A percentile compares a stretch with the other conserved stretches of the same genome.
Evolutionary conservation across 2,329 filamentous ascomycete species (phyloP).

Genomic region (Trichoderma pleuroti): DNA sequence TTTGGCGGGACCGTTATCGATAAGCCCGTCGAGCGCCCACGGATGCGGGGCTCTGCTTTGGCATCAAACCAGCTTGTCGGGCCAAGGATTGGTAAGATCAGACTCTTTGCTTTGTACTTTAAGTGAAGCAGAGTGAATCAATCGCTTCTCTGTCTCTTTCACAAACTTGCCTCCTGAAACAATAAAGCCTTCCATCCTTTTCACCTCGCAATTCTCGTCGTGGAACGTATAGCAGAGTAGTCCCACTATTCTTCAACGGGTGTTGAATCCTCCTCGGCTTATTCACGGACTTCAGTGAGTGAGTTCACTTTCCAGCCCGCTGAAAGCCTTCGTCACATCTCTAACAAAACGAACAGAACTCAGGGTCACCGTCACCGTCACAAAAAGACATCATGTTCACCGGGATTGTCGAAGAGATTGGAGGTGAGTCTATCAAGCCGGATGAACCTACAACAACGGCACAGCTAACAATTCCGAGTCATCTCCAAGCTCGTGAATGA

Average conservation of each 20-base stretch:
- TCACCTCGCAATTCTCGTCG: neutral
- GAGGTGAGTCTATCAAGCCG: conserved; percentile 59
- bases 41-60: conserved; percentile 25
- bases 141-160: neutral
- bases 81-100: conserved; percentile 10
- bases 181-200: neutral
- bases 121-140: neutral
- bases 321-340: neutral
- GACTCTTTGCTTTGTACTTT: neutral
- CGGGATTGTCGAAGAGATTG: conserved; percentile 87
- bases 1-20: conserved; percentile 33
- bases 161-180: neutral
- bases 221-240: neutral
- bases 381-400: conserved; percentile 73
- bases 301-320: neutral
- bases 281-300: neutral
- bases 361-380: neutral
- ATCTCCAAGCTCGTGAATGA: conserved; percentile 77
- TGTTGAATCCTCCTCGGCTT: neutral
- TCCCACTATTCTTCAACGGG: neutral
- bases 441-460: neutral
- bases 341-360: neutral
- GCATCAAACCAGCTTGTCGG: neutral
- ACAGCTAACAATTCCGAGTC: conserved; percentile 51
- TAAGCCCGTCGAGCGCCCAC: conserved; percentile 24